phyloP scores from a whole-genome alignment of 441 rosid species.

The Kokia cookei region DNA sequence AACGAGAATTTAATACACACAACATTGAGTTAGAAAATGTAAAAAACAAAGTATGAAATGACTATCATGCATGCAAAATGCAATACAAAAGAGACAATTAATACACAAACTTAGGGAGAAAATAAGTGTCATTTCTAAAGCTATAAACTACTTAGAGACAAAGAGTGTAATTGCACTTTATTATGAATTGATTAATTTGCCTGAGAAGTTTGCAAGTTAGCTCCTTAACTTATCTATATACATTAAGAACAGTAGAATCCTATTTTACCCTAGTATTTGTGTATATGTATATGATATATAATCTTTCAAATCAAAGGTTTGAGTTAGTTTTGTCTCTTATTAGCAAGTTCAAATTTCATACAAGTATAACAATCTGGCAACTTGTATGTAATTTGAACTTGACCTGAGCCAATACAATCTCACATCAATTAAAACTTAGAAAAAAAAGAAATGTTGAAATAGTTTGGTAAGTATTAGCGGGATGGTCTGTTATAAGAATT shows the following conservation, averaged over 20 bases:
- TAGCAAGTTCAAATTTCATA: background rate
- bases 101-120: too few relatives aligned
- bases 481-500: background rate
- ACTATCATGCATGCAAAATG: too few relatives aligned
- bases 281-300: background rate
- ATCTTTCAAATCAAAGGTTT: background rate
- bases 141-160: background rate
- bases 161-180: background rate
- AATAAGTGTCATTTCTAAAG: too few relatives aligned
- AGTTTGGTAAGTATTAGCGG: background rate
- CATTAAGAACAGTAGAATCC: too few relatives aligned
- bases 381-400: background rate
- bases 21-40: too few relatives aligned
- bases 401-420: background rate
- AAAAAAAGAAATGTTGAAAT: background rate
- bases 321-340: background rate
- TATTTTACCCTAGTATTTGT: background rate
- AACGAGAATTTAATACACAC: too few relatives aligned
- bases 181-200: background rate
- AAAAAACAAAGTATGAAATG: too few relatives aligned
- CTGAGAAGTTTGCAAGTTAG: background rate
- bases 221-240: too few relatives aligned
- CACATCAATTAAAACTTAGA: background rate
- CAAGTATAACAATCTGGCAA: background rate
- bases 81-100: too few relatives aligned